Percentiles rank a stretch among this genome's conserved stretches.
Conservation (phyloP, 2,329 filamentous ascomycete species). For the Phialophora macrospora region DNA sequence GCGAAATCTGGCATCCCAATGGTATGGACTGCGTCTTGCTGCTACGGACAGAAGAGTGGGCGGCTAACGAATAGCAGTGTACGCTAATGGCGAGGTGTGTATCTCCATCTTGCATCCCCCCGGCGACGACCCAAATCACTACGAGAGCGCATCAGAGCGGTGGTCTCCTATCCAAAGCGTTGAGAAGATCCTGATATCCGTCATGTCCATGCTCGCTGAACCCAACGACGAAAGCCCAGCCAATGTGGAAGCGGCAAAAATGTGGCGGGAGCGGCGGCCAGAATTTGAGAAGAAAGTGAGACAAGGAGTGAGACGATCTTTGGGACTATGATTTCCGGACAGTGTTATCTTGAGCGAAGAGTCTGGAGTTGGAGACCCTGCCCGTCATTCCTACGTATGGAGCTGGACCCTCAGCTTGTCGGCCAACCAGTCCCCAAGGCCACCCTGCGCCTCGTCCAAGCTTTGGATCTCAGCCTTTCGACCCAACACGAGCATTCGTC, state of each 20-base stretch:
- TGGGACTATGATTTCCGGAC: constrained; percentile 62
- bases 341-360: neutral
- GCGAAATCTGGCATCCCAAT: constrained; percentile 96
- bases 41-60: neutral
- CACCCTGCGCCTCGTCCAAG: constrained; percentile 51
- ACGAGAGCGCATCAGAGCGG: constrained; percentile 92
- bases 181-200: constrained; percentile 94
- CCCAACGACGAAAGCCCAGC: constrained; percentile 96
- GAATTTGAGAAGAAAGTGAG: constrained; percentile 89
- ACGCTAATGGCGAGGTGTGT: constrained; percentile 88
- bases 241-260: constrained; percentile 93
- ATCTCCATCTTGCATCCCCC: constrained; percentile 98
- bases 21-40: constrained; percentile 57
- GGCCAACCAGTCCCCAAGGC: constrained; percentile 51
- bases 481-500: constrained; percentile 66
- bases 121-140: constrained; percentile 97
- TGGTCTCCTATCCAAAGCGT: constrained; percentile 98
- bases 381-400: constrained; percentile 2
- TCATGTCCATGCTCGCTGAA: constrained; percentile 98
- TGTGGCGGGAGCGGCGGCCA: constrained; percentile 83
- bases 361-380: neutral
- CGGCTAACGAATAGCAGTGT: constrained; percentile 63
- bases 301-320: constrained; percentile 76
- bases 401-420: constrained; percentile 14
- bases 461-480: constrained; percentile 67